phyloP scores from a whole-genome alignment of 768 basidiomycete species.

The Pleurotus giganteus region DNA sequence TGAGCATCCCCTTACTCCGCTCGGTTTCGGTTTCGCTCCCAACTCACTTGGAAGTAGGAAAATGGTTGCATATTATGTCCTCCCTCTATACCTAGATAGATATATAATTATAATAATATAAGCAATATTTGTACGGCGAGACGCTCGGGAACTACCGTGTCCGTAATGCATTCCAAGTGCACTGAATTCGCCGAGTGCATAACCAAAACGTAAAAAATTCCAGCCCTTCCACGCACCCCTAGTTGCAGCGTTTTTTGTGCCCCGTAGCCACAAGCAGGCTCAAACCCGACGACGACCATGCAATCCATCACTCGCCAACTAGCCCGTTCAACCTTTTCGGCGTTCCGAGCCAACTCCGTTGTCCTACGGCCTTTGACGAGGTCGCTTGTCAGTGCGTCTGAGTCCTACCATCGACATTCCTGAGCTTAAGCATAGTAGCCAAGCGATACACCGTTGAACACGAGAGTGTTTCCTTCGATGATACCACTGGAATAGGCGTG shows the following conservation, averaged over 20 bases:
- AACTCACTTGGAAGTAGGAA: constrained; percentile 13
- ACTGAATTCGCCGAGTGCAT: too few relatives aligned
- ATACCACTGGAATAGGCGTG: constrained; percentile 70
- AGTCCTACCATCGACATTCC: constrained; percentile 8
- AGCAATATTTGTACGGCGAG: not conserved
- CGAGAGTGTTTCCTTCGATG: constrained; percentile 82
- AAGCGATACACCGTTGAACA: constrained; percentile 86
- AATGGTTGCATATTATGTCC: not conserved
- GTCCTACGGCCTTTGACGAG: constrained; percentile 29
- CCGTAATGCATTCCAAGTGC: too few relatives aligned
- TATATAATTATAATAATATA: constrained; percentile 6
- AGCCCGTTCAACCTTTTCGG: constrained; percentile 16
- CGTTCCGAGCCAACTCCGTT: constrained; percentile 23
- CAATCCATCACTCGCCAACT: constrained; percentile 13
- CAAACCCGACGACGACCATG: constrained; percentile 12
- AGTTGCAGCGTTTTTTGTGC: too few relatives aligned
- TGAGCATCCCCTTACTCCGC: not conserved
- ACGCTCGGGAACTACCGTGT: too few relatives aligned
- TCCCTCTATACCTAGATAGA: constrained; percentile 1
- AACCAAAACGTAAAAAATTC: too few relatives aligned
- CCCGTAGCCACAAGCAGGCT: not conserved
- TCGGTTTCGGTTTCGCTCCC: constrained; percentile 12
- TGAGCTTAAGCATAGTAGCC: constrained; percentile 35
- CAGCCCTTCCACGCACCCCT: too few relatives aligned
- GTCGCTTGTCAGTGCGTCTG: constrained; percentile 59